Conservation (phyloP, 768 basidiomycete species). For the Termitomyces eurrhizus region DNA sequence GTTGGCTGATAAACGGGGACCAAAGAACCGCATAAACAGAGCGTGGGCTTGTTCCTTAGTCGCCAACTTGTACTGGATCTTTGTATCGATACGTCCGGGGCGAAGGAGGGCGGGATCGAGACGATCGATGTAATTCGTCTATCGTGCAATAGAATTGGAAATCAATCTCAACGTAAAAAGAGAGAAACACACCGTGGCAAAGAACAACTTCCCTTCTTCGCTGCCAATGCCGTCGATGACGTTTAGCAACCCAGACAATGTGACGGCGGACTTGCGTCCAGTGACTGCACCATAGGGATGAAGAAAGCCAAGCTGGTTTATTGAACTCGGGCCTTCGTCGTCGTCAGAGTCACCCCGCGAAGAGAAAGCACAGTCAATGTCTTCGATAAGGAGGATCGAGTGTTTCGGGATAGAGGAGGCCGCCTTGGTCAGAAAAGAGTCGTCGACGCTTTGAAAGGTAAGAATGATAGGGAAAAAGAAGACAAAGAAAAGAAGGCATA, state of each 20-base stretch:
- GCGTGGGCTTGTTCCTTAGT: constrained; percentile 41
- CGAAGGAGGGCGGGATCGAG: constrained; percentile 53
- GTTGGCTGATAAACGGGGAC: too few species aligned
- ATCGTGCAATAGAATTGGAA: neutral
- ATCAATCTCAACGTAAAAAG: neutral
- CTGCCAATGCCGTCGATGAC: constrained; percentile 58
- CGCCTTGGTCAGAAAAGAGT: constrained; percentile 42
- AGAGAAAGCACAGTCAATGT: constrained; percentile 59
- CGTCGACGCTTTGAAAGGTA: constrained; percentile 37
- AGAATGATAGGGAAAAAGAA: neutral
- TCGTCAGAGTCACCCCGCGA: constrained; percentile 39
- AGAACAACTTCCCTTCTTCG: constrained; percentile 59
- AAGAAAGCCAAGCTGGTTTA: constrained; percentile 10
- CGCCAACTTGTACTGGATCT: constrained; percentile 47
- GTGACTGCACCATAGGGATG: neutral
- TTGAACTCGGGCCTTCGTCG: neutral
- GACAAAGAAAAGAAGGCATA: constrained; percentile 21
- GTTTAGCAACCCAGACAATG: constrained; percentile 53
- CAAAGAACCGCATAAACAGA: constrained; percentile 50
- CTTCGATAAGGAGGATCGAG: constrained; percentile 54
- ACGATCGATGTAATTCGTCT: constrained; percentile 56
- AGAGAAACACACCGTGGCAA: constrained; percentile 44
- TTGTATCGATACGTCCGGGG: constrained; percentile 54
- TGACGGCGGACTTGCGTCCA: constrained; percentile 32
- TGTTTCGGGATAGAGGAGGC: constrained; percentile 45